phyloP scores from a whole-genome alignment of 1,284 basidiomycete species.

The Ganoderma lucidum region DNA sequence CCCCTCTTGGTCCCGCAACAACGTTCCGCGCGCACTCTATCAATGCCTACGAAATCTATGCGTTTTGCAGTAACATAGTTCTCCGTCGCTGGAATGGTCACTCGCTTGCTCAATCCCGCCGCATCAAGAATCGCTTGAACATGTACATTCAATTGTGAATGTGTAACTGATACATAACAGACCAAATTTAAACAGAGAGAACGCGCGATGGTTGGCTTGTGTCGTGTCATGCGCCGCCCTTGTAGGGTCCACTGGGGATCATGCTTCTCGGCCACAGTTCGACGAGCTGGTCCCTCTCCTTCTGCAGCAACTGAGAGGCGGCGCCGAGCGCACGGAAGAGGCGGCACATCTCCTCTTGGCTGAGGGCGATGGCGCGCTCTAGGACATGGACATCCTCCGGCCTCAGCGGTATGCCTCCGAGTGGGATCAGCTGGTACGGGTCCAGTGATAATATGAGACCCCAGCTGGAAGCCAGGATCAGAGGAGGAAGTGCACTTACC shows the following conservation, averaged over 20 bases:
- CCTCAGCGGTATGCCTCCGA: background rate
- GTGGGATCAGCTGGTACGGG: background rate
- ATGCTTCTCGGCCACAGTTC: conserved; percentile 2
- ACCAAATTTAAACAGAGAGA: background rate
- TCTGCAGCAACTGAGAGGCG: background rate
- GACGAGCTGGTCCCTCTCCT: background rate
- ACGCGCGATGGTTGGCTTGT: background rate
- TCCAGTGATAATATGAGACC: background rate
- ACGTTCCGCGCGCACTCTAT: no score
- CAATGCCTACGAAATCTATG: no score
- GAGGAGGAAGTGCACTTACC: background rate
- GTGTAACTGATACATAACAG: background rate
- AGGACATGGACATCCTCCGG: background rate
- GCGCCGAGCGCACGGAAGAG: background rate
- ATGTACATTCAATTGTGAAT: no score
- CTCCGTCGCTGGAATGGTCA: no score
- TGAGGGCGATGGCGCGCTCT: background rate
- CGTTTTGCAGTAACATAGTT: no score
- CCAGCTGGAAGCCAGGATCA: background rate
- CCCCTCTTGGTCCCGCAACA: no score
- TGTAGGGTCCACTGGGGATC: background rate
- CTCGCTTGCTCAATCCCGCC: no score
- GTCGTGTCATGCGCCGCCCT: background rate
- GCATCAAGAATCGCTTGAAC: no score
- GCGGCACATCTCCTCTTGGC: background rate